Conservation (phyloP, 257 asterid genomes). For the Hygrophila difformis region DNA sequence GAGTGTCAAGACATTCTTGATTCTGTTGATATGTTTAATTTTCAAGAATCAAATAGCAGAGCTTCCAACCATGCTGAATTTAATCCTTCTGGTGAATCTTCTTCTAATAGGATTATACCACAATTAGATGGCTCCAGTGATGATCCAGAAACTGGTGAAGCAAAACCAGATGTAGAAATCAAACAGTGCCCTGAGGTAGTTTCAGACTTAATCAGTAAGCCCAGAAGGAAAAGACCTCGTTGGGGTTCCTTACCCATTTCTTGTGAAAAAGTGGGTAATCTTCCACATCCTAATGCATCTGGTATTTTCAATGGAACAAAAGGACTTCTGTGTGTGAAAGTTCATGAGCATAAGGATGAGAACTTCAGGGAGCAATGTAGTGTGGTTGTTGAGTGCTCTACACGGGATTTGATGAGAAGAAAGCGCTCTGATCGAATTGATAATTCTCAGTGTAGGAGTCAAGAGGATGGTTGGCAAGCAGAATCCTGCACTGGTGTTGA, state of each 20-base stretch:
- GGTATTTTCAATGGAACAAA: slow-evolving; percentile 26
- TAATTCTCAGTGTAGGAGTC: slow-evolving; percentile 28
- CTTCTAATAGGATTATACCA: slow-evolving; percentile 36
- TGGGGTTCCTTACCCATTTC: slow-evolving; percentile 80
- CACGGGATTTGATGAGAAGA: slow-evolving; percentile 83
- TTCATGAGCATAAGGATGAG: slow-evolving; percentile 20
- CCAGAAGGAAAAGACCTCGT: slow-evolving; percentile 41
- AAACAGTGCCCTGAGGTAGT: slow-evolving; percentile 21
- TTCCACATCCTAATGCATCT: slow-evolving; percentile 24
- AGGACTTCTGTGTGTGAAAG: slow-evolving; percentile 20
- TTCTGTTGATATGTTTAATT: slow-evolving; percentile 43
- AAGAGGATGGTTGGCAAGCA: slow-evolving; percentile 20
- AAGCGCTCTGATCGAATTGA: slow-evolving; percentile 54
- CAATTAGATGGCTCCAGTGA: slow-evolving; percentile 81
- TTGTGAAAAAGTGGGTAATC: slow-evolving; percentile 24
- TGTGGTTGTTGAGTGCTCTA: slow-evolving; percentile 45
- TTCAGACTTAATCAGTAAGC: slow-evolving; percentile 26
- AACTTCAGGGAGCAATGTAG: slow-evolving; percentile 26
- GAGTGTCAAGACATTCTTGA: slow-evolving; percentile 99
- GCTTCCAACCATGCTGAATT: slow-evolving; percentile 19
- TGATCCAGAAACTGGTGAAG: slow-evolving; percentile 34
- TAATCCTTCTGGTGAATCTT: slow-evolving; percentile 25
- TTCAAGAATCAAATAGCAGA: slow-evolving; percentile 37
- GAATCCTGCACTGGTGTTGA: slow-evolving; percentile 27
- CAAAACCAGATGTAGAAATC: slow-evolving; percentile 21